Percentiles rank a stretch among this genome's conserved stretches.
These are phyloP conservation scores for Yamadazyma takamatsuzukensis DNA, from an alignment of 805 yeast species.

Conservation along the genomic window DNA sequence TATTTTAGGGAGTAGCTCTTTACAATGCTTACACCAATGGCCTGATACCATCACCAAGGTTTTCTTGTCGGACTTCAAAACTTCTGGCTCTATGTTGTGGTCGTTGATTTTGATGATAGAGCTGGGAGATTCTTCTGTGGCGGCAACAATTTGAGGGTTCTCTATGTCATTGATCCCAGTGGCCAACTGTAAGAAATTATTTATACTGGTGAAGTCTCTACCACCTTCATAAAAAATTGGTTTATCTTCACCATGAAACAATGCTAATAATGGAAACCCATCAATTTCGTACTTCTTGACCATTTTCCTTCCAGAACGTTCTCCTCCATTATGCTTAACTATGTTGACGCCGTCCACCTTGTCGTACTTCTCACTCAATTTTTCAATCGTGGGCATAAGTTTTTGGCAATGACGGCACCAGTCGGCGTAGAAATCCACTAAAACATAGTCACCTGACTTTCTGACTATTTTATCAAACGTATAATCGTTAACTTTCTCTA, in stretches of 20 bases:
- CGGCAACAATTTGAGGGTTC: slow-evolving; percentile 7
- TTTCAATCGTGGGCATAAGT: slow-evolving; percentile 48
- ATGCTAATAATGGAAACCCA: slow-evolving; percentile 64
- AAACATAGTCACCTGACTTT: slow-evolving; percentile 46
- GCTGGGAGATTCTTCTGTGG: not conserved
- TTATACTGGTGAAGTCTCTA: slow-evolving; percentile 48
- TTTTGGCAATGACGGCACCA: slow-evolving; percentile 72
- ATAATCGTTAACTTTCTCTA: slow-evolving; percentile 44
- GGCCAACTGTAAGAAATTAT: slow-evolving; percentile 46
- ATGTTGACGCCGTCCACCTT: slow-evolving; percentile 40
- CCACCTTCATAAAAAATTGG: slow-evolving; percentile 57
- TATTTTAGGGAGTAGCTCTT: slow-evolving; percentile 49
- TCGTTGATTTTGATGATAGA: slow-evolving; percentile 30
- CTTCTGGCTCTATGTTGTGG: slow-evolving; percentile 39
- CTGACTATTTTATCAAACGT: slow-evolving; percentile 54
- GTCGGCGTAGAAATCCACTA: slow-evolving; percentile 56
- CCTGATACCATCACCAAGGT: slow-evolving; percentile 55
- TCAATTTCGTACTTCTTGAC: slow-evolving; percentile 48
- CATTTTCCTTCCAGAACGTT: slow-evolving; percentile 46
- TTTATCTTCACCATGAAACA: slow-evolving; percentile 49
- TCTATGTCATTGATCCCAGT: slow-evolving; percentile 20
- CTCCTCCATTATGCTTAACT: slow-evolving; percentile 56
- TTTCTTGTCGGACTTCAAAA: slow-evolving; percentile 27
- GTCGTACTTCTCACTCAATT: slow-evolving; percentile 29
- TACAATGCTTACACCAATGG: slow-evolving; percentile 59